Conservation (phyloP, 2,329 filamentous ascomycete species). For the Coniochaeta sp. region DNA sequence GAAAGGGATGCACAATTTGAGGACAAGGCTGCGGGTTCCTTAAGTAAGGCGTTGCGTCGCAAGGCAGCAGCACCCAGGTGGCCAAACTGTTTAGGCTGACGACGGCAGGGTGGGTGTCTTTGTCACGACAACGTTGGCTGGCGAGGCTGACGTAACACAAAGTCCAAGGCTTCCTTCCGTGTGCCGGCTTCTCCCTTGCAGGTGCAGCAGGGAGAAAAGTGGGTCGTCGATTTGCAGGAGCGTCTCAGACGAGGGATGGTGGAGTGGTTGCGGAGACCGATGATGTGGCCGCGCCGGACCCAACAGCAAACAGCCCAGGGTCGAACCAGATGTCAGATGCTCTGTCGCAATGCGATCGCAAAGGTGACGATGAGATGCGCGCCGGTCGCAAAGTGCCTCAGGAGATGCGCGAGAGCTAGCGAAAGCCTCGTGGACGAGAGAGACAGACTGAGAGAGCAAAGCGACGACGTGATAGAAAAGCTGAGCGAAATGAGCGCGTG, state of each 20-base stretch:
- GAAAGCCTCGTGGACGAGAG: conserved; percentile 26
- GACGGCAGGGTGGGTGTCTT: not conserved
- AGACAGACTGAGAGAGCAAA: conserved; percentile 9
- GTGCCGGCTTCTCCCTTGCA: conserved; percentile 2
- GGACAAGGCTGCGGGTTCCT: not conserved
- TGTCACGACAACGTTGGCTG: not conserved
- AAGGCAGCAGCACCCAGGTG: conserved; percentile 11
- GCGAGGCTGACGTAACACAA: conserved; percentile 22
- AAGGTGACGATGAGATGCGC: conserved; percentile 2
- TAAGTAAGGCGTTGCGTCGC: not conserved
- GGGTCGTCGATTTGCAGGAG: conserved; percentile 3
- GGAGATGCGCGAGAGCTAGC: conserved; percentile 36
- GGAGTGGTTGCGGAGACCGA: conserved; percentile 14
- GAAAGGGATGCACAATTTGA: conserved; percentile 9
- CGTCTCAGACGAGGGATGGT: conserved; percentile 6
- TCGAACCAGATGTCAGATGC: not conserved
- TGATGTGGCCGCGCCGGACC: conserved; percentile 21
- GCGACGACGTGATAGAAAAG: conserved; percentile 11
- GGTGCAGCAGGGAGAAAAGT: conserved; percentile 3
- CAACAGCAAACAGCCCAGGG: conserved; percentile 13
- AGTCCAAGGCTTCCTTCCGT: conserved; percentile 5
- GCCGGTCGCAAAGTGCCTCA: not conserved
- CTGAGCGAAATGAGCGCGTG: conserved; percentile 22
- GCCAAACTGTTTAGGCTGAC: not conserved
- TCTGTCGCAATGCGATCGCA: conserved; percentile 4